Evolutionary conservation across 495 filamentous ascomycete genomes (phyloP).

Genomic region (Xylaria telfairii): DNA sequence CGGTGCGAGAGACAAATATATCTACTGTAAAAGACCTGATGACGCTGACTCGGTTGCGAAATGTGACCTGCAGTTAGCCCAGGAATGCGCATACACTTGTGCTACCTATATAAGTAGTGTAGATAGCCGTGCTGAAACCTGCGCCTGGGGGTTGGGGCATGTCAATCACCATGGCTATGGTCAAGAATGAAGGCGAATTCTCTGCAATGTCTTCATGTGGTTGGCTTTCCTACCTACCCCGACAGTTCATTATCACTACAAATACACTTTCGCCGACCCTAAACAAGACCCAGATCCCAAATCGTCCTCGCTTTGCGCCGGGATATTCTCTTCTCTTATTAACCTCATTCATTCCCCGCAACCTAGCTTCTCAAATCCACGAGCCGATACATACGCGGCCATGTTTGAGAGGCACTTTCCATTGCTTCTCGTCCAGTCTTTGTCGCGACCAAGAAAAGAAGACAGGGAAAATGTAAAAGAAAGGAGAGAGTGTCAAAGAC

Average conservation of each 20-base stretch:
- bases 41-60: conserved; percentile 19
- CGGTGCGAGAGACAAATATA: neutral
- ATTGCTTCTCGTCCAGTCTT: neutral
- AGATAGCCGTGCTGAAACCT: neutral
- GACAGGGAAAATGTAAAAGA: conserved; percentile 15
- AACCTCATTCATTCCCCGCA: conserved; percentile 29
- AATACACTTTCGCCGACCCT: conserved; percentile 20
- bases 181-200: conserved; percentile 17
- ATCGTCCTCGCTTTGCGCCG: conserved; percentile 6
- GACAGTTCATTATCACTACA: conserved; percentile 23
- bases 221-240: neutral
- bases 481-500: neutral
- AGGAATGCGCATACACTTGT: neutral
- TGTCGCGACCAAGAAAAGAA: conserved; percentile 6
- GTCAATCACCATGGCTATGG: conserved; percentile 1
- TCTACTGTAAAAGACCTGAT: neutral
- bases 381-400: conserved; percentile 18
- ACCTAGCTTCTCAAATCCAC: conserved; percentile 11
- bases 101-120: neutral
- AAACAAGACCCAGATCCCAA: neutral
- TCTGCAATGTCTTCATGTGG: neutral
- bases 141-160: neutral
- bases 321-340: conserved; percentile 22
- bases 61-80: conserved; percentile 5
- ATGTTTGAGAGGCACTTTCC: conserved; percentile 16